Conservation (phyloP, 495 filamentous ascomycete species). For the Daldinia loculata region DNA sequence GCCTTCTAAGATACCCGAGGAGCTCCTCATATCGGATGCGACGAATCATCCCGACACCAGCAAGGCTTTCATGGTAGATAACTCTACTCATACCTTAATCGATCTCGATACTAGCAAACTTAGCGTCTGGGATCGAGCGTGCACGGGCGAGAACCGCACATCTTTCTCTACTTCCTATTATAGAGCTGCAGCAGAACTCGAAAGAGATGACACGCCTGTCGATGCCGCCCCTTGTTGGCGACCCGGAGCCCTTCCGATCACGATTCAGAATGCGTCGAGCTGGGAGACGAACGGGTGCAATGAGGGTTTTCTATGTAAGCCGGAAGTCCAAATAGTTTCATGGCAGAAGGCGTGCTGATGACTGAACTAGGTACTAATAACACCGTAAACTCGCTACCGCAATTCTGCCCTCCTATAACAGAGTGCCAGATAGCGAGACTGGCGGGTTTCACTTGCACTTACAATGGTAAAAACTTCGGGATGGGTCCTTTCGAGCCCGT, state of each 20-base stretch:
- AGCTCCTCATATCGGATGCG: conserved; percentile 41
- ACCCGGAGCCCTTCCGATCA: conserved; percentile 45
- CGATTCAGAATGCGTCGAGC: conserved; percentile 47
- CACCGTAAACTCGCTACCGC: conserved; percentile 53
- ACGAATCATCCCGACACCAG: conserved; percentile 41
- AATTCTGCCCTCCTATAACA: conserved; percentile 56
- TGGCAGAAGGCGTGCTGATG: conserved; percentile 23
- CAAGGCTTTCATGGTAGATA: conserved; percentile 31
- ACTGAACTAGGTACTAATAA: conserved; percentile 53
- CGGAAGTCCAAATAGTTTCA: not conserved
- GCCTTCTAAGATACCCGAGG: conserved; percentile 18
- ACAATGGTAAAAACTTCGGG: conserved; percentile 46
- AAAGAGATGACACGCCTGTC: conserved; percentile 25
- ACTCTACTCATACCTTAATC: conserved; percentile 18
- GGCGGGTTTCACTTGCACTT: conserved; percentile 41
- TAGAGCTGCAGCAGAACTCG: conserved; percentile 24
- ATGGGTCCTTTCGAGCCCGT: conserved; percentile 57
- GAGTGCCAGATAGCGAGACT: conserved; percentile 51
- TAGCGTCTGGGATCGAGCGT: conserved; percentile 46
- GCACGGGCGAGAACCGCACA: conserved; percentile 46
- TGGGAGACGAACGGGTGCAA: conserved; percentile 52
- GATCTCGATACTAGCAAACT: conserved; percentile 11
- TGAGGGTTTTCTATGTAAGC: conserved; percentile 54
- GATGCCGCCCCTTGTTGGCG: conserved; percentile 50
- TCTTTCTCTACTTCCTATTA: conserved; percentile 48